phyloP scores from a whole-genome alignment of 2,329 filamentous ascomycete species.

The Beauveria bassiana region DNA sequence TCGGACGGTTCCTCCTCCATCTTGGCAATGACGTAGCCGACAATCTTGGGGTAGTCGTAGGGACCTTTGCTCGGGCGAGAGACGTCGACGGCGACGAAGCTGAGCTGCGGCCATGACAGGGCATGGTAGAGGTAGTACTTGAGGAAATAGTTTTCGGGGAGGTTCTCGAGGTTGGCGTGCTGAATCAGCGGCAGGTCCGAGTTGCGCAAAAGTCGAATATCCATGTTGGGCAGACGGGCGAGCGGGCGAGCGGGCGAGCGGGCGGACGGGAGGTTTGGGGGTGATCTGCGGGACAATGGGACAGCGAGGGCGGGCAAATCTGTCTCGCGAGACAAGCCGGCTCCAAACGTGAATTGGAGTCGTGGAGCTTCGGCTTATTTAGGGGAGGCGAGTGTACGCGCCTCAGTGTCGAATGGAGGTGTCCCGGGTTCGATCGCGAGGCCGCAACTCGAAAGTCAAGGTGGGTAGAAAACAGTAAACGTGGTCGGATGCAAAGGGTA shows the following conservation, averaged over 20 bases:
- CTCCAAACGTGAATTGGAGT: background rate
- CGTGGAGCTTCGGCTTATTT: background rate
- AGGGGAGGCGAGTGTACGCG: no score
- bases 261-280: background rate
- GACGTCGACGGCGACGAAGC: conserved; percentile 91
- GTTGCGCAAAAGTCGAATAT: conserved; percentile 79
- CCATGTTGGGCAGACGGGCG: conserved; percentile 47
- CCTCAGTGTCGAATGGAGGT: background rate
- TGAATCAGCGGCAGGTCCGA: conserved; percentile 88
- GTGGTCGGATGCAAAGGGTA: background rate
- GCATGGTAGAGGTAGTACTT: conserved; percentile 99
- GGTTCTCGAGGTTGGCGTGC: conserved; percentile 96
- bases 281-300: background rate
- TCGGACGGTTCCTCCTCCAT: conserved; percentile 98
- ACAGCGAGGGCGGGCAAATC: background rate
- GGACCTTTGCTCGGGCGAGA: conserved; percentile 68
- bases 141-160: conserved; percentile 99
- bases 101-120: conserved; percentile 94
- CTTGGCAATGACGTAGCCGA: conserved; percentile 98
- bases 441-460: background rate
- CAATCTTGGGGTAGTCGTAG: conserved; percentile 92
- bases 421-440: background rate
- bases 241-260: background rate
- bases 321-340: conserved; percentile 1
- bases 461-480: background rate